Base-by-base conservation (phyloP, 139 green algal species). In the Microglena sp. region DNA sequence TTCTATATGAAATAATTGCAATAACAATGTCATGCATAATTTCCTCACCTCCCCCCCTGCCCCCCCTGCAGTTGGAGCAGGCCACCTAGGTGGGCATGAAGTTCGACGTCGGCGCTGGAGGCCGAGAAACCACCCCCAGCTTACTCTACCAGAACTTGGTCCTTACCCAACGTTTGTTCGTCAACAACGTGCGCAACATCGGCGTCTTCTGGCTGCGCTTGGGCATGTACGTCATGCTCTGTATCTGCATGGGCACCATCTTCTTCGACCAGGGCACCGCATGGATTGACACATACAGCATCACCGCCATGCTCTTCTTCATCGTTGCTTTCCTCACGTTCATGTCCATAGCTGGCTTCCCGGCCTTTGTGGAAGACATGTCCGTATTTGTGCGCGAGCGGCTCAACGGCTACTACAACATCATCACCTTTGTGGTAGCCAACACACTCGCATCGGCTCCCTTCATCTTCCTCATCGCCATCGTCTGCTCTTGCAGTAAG, bases 331-430 rank as follows among this genome's bases (percentile, higher is more conserved):
- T 86, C 74, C 62, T 88, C 26, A 87, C 82, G 40, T 90, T 90
- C 71, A 87, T 88, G 80, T 65, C 64, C 68, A 88, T 87, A 53
- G 70, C 80, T 1, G 81, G 69, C 18, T 87, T 89, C 70, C 82
- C 82, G n/a, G 72, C 83, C 0, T 90, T 88, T 64, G 68, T 78
- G 2, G 84, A 90, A 63, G 75, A 85, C 66, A 79, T 80, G 68
- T 34, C 50, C 31, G 73, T 89, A 4, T 67, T 67, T 35, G 11
- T 27, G 35, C 69, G 79, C 8, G 84, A 90, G 68, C 67, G 82
- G 0, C 69, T 88, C 18, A 90, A 90, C 68, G 84, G 84, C 29
- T 90, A 90, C 71, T 90, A 90, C 65, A 27, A 46, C 26, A 69
- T 82, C 5, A 60, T 59, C 8, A 70, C 56, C 22, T 90, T 86